Conservation (phyloP, 2,329 filamentous ascomycete species). For the Talaromyces verruculosus region DNA sequence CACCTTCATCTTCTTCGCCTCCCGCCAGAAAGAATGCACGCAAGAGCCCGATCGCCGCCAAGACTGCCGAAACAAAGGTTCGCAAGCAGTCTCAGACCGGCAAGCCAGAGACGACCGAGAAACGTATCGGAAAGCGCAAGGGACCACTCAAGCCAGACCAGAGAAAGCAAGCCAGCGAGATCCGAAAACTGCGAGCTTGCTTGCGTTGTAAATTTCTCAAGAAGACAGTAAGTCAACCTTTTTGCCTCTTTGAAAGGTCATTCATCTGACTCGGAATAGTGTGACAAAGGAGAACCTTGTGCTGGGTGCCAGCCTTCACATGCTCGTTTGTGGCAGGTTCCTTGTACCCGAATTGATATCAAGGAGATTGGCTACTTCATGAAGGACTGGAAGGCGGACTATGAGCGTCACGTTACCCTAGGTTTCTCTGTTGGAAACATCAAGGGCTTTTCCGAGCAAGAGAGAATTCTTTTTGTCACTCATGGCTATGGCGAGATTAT, state of each 20-base stretch:
- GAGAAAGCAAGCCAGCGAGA: slow-evolving; percentile 93
- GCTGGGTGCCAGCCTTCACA: slow-evolving; percentile 94
- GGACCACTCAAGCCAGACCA: slow-evolving; percentile 90
- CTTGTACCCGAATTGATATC: slow-evolving; percentile 96
- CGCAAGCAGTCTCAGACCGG: slow-evolving; percentile 70
- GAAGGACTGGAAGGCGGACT: slow-evolving; percentile 99
- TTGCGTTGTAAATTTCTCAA: slow-evolving; percentile 97
- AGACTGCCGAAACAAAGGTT: slow-evolving; percentile 79
- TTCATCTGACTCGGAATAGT: slow-evolving; percentile 43
- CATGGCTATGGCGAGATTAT: slow-evolving; percentile 93
- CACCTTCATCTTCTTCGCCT: slow-evolving; percentile 63
- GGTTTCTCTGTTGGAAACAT: slow-evolving; percentile 93
- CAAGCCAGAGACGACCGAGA: slow-evolving; percentile 83
- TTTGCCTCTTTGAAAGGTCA: neutral
- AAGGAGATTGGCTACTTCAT: slow-evolving; percentile 98
- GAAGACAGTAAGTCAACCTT: slow-evolving; percentile 65
- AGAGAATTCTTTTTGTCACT: slow-evolving; percentile 81
- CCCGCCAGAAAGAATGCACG: slow-evolving; percentile 64
- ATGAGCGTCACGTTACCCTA: slow-evolving; percentile 82
- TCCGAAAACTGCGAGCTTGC: slow-evolving; percentile 90
- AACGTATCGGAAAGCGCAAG: slow-evolving; percentile 87
- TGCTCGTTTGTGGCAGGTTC: slow-evolving; percentile 93
- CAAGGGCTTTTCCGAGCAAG: slow-evolving; percentile 71
- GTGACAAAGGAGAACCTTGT: slow-evolving; percentile 95
- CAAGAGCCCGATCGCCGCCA: slow-evolving; percentile 75